Evolutionary conservation across 129 eudicot genomes (phyloP), one percentile per base, ranked within the genome.

Genomic region (Heracleum sosnowskyi): DNA sequence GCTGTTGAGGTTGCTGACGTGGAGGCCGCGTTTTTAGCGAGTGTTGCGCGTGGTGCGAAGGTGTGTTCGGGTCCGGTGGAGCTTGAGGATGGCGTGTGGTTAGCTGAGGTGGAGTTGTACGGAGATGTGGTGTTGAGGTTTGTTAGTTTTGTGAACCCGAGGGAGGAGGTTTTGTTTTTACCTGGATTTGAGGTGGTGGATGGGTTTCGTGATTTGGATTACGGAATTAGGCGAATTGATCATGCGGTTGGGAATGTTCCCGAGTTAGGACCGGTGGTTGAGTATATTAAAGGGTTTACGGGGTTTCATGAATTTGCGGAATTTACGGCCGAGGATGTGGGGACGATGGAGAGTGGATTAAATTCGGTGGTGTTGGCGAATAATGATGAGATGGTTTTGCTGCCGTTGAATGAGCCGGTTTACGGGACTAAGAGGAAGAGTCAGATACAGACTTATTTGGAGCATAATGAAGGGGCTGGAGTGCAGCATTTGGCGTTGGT

Each of bases 401-500:
- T 96, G 17, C 96, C 93, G 2, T 22, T 96, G 74, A 89, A 89
- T 31, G 97, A 96, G 71, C 99, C 99, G 5, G 95, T 92, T 34
- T 71, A 82, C 68, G 97, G 97, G 73, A 90, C 94, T 0, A 90
- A 83, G 78, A 79, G 97, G 78, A 88, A 89, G 90, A 92, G 99
- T 77, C 97, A 96, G 60, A 92, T 96, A n/a, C 92, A 96, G 85
- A 90, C 97, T 13, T 96, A 88, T 77, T 62, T 96, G 83, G 97
- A 96, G 86, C 95, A 96, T 76, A 96, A 96, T 47, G 96, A 92
- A 26, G 99, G 99, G 2, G 82, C 97, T 0, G 97, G 99, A 45
- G 81, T 92, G 71, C 99, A 96, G 80, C 99, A 92, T 82, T 81
- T 96, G 89, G 99, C 99, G 1, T 35, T 96, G 77, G 82, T 79